Conservation (phyloP, 345 rosid genomes). For the Crucihimalaya himalaica region DNA sequence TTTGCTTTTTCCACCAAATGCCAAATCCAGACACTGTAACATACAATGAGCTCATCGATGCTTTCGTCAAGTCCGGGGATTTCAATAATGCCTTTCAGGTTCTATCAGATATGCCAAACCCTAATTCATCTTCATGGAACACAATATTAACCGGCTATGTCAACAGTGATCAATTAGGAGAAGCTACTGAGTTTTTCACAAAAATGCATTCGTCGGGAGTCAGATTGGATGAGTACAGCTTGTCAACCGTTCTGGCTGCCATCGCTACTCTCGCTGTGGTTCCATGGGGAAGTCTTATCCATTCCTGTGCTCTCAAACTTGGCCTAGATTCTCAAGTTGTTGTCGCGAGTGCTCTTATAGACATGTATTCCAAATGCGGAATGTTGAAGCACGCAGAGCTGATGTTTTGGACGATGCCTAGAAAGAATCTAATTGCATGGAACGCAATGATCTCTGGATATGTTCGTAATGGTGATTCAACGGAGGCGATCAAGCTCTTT, state of each 20-base stretch:
- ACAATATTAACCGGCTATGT: slow-evolving; percentile 72
- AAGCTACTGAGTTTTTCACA: slow-evolving; percentile 57
- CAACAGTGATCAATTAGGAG: slow-evolving; percentile 48
- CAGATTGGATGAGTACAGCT: slow-evolving; percentile 57
- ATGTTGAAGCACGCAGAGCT: slow-evolving; percentile 53
- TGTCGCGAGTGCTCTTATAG: slow-evolving; percentile 70
- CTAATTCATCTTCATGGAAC: slow-evolving; percentile 84
- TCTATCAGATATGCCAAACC: slow-evolving; percentile 53
- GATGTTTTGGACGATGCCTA: slow-evolving; percentile 50
- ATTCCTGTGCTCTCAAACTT: slow-evolving; percentile 48
- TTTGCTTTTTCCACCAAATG: slow-evolving; percentile 54
- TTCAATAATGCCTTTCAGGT: slow-evolving; percentile 51
- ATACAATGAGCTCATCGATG: slow-evolving; percentile 69
- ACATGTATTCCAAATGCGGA: slow-evolving; percentile 87
- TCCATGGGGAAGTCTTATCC: slow-evolving; percentile 66
- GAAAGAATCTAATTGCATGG: slow-evolving; percentile 67
- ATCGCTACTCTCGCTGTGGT: slow-evolving; percentile 59
- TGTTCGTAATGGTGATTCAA: slow-evolving; percentile 63
- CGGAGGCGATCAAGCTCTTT: slow-evolving; percentile 48
- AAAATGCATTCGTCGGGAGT: slow-evolving; percentile 56
- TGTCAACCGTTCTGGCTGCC: slow-evolving; percentile 64
- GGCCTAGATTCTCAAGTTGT: slow-evolving; percentile 53
- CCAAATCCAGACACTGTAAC: slow-evolving; percentile 71
- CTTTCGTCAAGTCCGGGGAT: slow-evolving; percentile 61
- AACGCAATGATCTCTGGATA: slow-evolving; percentile 79